Evolutionary conservation across 2,329 filamentous ascomycete species (phyloP).

Genomic region (Neoscytalidium dimidiatum): DNA sequence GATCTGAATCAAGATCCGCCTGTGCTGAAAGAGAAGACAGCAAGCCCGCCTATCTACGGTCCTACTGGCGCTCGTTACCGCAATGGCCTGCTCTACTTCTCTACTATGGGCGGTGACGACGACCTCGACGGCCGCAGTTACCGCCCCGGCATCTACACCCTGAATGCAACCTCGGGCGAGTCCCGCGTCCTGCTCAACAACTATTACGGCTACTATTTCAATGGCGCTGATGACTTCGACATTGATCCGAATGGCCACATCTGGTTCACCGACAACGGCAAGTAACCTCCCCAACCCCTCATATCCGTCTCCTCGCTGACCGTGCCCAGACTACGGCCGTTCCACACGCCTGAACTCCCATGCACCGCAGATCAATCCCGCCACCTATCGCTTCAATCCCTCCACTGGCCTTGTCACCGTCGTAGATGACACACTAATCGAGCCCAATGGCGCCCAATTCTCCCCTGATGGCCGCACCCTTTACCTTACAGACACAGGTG

Average conservation of each 20-base stretch:
- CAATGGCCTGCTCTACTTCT: background rate
- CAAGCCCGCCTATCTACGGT: background rate
- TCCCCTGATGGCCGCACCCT: background rate
- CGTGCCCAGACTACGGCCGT: slow-evolving; percentile 32
- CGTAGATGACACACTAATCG: background rate
- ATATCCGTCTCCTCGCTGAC: slow-evolving; percentile 33
- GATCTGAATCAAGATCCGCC: slow-evolving; percentile 2
- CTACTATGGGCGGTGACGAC: background rate
- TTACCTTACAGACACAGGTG: background rate
- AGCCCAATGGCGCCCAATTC: slow-evolving; percentile 16
- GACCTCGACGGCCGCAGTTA: background rate
- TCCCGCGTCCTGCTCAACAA: slow-evolving; percentile 7
- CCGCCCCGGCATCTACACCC: slow-evolving; percentile 4
- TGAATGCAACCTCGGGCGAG: background rate
- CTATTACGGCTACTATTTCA: slow-evolving; percentile 16
- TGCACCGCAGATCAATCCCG: background rate
- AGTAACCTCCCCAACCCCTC: background rate
- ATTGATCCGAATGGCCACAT: background rate
- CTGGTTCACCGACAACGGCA: slow-evolving; percentile 14
- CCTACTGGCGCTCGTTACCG: background rate
- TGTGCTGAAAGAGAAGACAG: background rate
- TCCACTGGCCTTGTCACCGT: slow-evolving; percentile 26
- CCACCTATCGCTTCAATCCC: slow-evolving; percentile 53
- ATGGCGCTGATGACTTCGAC: slow-evolving; percentile 3
- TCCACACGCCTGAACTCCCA: slow-evolving; percentile 32